A percentile compares a stretch with the other conserved stretches of the same genome.
Evolutionary conservation across 1,284 basidiomycete genomes (phyloP).

Genomic region (Lignosus rhinocerotis): DNA sequence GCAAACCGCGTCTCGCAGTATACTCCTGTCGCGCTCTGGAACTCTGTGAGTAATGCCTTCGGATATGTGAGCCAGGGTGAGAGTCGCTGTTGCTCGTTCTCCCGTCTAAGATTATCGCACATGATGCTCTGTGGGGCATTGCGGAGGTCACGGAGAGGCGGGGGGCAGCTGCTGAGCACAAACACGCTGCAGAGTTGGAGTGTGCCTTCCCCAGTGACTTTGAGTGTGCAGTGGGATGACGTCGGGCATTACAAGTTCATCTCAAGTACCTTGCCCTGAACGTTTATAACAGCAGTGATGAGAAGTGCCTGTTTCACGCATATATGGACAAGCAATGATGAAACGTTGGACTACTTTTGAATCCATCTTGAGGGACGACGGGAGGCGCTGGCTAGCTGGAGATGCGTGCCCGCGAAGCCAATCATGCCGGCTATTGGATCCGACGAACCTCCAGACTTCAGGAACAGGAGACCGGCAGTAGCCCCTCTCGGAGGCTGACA

Average conservation of each 20-base stretch:
- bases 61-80: background rate
- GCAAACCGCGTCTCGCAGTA: no score
- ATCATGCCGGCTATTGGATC: constrained; percentile 13
- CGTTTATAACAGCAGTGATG: background rate
- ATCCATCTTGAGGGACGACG: background rate
- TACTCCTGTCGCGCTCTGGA: background rate
- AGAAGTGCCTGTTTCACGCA: background rate
- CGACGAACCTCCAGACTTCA: constrained; percentile 6
- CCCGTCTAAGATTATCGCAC: background rate
- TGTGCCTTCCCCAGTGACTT: background rate
- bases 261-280: constrained; percentile 4
- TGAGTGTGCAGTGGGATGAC: no score
- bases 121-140: background rate
- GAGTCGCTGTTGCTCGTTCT: background rate
- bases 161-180: background rate
- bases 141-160: constrained; percentile 8
- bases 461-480: constrained; percentile 1
- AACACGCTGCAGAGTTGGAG: background rate
- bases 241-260: no score
- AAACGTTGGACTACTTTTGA: background rate
- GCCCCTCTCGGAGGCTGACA: background rate
- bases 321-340: background rate
- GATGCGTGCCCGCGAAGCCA: constrained; percentile 4
- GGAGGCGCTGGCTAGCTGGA: constrained; percentile 5
- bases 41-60: background rate